Evolutionary conservation across 306 rosid species (phyloP), one percentile per base, ranked within the genome.

Genomic region (Cicer bijugum): DNA sequence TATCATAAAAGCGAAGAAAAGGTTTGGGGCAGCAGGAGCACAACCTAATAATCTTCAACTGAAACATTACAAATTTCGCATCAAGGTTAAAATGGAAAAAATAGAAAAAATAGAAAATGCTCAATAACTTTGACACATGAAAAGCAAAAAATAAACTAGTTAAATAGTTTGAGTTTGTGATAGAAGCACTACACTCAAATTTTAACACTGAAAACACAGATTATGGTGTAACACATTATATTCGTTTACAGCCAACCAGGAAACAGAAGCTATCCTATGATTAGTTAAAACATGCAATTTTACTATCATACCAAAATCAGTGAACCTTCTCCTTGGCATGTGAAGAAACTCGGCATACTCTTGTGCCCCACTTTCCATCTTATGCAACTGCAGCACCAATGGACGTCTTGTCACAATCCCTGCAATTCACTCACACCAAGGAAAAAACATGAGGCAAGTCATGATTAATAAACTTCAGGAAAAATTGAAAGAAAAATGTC

Each of bases 301-400:
- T 35, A 15, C 53, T 1, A 57, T 72, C 90, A 6, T 75, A 94
- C 99, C 33, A 28, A 94, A 94, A 74, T 91, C 95, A 7, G 96
- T 70, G 68, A 86, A 88, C 80, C 81, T 88, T 80, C 91, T 89
- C 85, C 91, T 88, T 3, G 91, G 86, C 48, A 84, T 69, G 80
- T 94, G 98, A 82, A 91, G 97, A 84, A 94, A 94, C 87, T 94
- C 97, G 0, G 98, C 98, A 76, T 94, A 89, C 75, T 94, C 98
- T 74, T 84, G 91, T 17, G 83, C 63, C 2, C 90, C 98, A 12
- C 83, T 88, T 6, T 89, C 98, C 1, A 86, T 77, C 89, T 88
- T 89, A 69, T 94, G 97, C 60, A 94, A 92, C 87, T 94, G 98
- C 91, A 94, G 82, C 20, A 94, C 97, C 83, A 94, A 74, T 17